Conservation (phyloP, 306 rosid genomes). For the Fragaria nilgerrensis region DNA sequence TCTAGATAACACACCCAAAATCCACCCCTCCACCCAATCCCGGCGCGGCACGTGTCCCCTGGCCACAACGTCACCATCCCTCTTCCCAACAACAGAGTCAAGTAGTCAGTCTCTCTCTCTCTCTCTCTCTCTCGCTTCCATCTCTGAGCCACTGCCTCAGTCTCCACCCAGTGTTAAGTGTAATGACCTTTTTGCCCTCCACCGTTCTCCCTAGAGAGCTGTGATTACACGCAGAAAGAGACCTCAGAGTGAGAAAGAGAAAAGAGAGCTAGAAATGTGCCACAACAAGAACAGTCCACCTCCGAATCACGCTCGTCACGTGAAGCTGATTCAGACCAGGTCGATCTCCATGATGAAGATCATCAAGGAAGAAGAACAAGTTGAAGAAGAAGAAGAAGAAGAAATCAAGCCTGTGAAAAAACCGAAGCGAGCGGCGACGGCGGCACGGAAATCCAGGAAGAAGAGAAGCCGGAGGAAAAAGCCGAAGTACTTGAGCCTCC, state of each 20-base stretch:
- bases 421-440: not conserved
- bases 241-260: not conserved
- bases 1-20: constrained; percentile 73
- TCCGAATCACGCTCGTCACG: constrained; percentile 3
- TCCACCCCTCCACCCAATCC: constrained; percentile 47
- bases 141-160: not conserved
- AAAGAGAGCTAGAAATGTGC: constrained; percentile 41
- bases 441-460: constrained; percentile 14
- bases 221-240: not conserved
- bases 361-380: not conserved
- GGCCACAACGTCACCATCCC: constrained; percentile 33
- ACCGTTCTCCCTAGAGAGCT: not conserved
- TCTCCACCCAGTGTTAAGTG: too few relatives aligned
- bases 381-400: not conserved
- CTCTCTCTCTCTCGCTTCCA: constrained; percentile 15
- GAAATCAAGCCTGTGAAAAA: not conserved
- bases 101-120: constrained; percentile 15
- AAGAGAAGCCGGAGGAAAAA: constrained; percentile 53
- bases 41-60: constrained; percentile 29
- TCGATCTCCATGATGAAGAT: constrained; percentile 4
- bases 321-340: not conserved
- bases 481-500: constrained; percentile 73
- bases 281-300: constrained; percentile 31
- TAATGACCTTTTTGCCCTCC: not conserved
- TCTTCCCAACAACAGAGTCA: constrained; percentile 21